Evolutionary conservation across 2,329 filamentous ascomycete species (phyloP).

Genomic region (Trematosphaeria pertusa): DNA sequence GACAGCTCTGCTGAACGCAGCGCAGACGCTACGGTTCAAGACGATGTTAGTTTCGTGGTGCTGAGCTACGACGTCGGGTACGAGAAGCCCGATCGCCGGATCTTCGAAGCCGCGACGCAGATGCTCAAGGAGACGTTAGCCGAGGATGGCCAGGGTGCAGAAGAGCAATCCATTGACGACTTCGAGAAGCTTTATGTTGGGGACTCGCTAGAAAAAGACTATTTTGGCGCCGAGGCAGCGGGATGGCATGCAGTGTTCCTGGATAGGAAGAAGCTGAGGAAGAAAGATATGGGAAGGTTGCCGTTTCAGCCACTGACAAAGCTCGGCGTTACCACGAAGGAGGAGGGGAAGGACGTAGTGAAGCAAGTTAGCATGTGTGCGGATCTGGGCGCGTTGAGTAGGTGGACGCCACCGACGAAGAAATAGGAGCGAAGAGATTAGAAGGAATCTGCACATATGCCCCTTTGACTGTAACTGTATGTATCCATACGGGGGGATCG

Average conservation of each 20-base stretch:
- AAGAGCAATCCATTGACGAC: constrained; percentile 13
- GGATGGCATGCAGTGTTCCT: constrained; percentile 58
- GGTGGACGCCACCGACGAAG: neutral
- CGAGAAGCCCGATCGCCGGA: constrained; percentile 64
- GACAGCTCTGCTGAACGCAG: constrained; percentile 16
- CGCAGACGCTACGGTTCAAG: constrained; percentile 26
- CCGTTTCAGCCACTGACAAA: neutral
- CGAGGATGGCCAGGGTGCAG: constrained; percentile 18
- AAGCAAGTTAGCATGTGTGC: constrained; percentile 2
- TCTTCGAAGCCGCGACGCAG: constrained; percentile 63
- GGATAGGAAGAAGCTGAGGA: constrained; percentile 36
- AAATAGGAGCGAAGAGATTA: too few species aligned
- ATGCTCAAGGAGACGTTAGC: constrained; percentile 49
- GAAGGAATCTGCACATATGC: too few species aligned
- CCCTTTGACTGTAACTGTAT: too few species aligned
- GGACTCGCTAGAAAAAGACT: constrained; percentile 61
- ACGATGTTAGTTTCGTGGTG: constrained; percentile 63
- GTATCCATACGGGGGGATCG: too few species aligned
- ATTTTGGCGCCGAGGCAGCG: constrained; percentile 54
- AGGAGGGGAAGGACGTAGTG: neutral
- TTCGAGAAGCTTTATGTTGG: constrained; percentile 61
- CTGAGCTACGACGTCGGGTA: constrained; percentile 69
- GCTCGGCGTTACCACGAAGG: neutral
- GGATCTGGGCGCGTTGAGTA: constrained; percentile 7
- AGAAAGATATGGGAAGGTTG: neutral